Evolutionary conservation across 495 filamentous ascomycete genomes (phyloP).

Genomic region (Neohortaea acidophila): DNA sequence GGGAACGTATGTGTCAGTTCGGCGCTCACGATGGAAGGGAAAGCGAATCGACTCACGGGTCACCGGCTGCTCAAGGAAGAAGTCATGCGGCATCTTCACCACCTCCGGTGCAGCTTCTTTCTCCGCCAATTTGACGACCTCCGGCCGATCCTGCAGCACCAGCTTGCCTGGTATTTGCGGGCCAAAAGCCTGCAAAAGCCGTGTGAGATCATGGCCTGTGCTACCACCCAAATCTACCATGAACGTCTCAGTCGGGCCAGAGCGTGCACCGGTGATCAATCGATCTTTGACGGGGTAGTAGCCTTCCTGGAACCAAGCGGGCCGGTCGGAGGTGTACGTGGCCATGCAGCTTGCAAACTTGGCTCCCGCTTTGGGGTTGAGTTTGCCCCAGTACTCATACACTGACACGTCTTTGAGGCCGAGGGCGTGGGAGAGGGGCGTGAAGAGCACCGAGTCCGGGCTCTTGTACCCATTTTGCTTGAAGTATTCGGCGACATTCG

Average conservation of each 20-base stretch:
- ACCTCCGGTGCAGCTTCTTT: constrained; percentile 10
- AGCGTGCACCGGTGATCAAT: constrained; percentile 21
- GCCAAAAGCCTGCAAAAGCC: constrained; percentile 29
- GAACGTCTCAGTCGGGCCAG: constrained; percentile 21
- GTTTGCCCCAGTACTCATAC: no score
- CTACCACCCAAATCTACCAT: constrained; percentile 42
- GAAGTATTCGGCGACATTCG: not conserved
- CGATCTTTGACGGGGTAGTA: constrained; percentile 35
- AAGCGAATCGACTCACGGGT: constrained; percentile 4
- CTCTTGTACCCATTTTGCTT: not conserved
- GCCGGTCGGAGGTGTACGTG: constrained; percentile 33
- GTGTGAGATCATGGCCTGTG: constrained; percentile 35
- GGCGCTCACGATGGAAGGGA: not conserved
- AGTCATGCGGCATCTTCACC: constrained; percentile 30
- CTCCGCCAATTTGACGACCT: constrained; percentile 31
- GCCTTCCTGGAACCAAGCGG: constrained; percentile 36
- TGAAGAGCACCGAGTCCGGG: not conserved
- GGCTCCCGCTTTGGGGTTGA: no score
- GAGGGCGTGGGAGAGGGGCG: no score
- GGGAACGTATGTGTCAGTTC: not conserved
- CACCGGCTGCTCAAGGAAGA: constrained; percentile 39
- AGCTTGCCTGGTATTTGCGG: constrained; percentile 31
- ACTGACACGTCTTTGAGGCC: no score
- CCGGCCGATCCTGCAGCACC: constrained; percentile 35
- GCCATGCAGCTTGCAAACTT: no score